A percentile compares a stretch with the other conserved stretches of the same genome.
phyloP scores from a whole-genome alignment of 2,329 filamentous ascomycete genomes.

The Teratosphaeriaceae sp. region DNA sequence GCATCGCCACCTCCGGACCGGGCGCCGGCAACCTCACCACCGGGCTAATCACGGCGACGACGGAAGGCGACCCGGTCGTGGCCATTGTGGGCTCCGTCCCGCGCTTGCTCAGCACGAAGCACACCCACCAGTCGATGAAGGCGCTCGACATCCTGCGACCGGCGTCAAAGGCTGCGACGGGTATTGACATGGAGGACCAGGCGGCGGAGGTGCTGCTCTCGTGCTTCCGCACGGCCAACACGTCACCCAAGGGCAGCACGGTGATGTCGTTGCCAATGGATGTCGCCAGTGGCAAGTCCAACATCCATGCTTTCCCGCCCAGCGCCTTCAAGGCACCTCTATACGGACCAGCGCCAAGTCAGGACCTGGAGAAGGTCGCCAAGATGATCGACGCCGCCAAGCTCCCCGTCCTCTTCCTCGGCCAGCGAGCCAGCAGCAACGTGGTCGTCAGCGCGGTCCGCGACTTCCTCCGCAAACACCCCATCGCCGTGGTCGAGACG shows the following conservation, averaged over 20 bases:
- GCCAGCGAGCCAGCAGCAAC: conserved; percentile 37
- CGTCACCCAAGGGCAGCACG: conserved; percentile 37
- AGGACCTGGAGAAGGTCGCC: conserved; percentile 30
- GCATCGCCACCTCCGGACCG: conserved; percentile 42
- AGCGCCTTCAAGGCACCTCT: conserved; percentile 36
- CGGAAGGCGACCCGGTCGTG: conserved; percentile 43
- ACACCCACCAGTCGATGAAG: conserved; percentile 43
- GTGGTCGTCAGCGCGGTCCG: conserved; percentile 38
- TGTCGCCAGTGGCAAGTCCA: conserved; percentile 35
- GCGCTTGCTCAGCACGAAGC: conserved; percentile 37
- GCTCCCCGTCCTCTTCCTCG: conserved; percentile 41
- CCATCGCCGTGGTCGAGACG: conserved; percentile 44
- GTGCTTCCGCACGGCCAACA: conserved; percentile 38
- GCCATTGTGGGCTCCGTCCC: conserved; percentile 45
- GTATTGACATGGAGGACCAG: conserved; percentile 42
- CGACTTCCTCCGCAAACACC: conserved; percentile 35
- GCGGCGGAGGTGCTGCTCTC: conserved; percentile 42
- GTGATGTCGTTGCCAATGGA: conserved; percentile 42
- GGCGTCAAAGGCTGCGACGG: conserved; percentile 37
- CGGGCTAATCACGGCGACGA: conserved; percentile 42
- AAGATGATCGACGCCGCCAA: conserved; percentile 27
- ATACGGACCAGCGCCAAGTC: conserved; percentile 34
- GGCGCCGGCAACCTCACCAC: conserved; percentile 44
- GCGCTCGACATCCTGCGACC: conserved; percentile 39
- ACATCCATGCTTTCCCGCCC: conserved; percentile 34